Conservation (phyloP, 106 monocot genomes). For the Allium cepa region DNA sequence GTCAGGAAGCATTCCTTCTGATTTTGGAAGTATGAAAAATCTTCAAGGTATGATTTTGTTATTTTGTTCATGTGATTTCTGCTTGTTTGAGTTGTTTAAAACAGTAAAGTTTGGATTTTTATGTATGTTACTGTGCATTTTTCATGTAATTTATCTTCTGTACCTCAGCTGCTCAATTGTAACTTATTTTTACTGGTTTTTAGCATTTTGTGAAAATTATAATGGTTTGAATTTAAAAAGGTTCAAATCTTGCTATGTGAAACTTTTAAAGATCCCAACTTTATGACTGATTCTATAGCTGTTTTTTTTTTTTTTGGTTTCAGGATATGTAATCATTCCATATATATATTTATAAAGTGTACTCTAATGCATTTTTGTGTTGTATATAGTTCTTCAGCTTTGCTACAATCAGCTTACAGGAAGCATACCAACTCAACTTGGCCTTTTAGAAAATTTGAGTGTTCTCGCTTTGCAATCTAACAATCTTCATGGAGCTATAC, state of each 20-base stretch:
- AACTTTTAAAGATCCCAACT: neutral
- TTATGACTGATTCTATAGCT: neutral
- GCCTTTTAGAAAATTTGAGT: conserved; percentile 50
- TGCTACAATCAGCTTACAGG: conserved; percentile 77
- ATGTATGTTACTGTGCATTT: neutral
- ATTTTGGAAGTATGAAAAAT: conserved; percentile 53
- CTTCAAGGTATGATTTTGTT: conserved; percentile 62
- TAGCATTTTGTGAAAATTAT: neutral
- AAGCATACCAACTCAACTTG: conserved; percentile 62
- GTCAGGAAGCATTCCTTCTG: conserved; percentile 47
- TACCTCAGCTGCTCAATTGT: neutral
- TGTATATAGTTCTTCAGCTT: conserved; percentile 68
- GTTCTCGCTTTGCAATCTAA: conserved; percentile 79
- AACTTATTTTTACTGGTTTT: neutral
- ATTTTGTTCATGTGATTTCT: neutral
- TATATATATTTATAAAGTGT: neutral
- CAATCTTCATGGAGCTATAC: conserved; percentile 71
- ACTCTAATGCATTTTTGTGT: neutral
- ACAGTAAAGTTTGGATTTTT: neutral
- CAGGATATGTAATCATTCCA: neutral
- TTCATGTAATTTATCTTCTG: neutral
- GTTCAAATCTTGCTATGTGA: neutral
- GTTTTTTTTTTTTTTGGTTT: neutral
- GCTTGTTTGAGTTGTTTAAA: neutral
- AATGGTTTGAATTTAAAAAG: neutral